Base-by-base conservation (phyloP, 139 green algal species). In the Parachlorella kessleri region DNA sequence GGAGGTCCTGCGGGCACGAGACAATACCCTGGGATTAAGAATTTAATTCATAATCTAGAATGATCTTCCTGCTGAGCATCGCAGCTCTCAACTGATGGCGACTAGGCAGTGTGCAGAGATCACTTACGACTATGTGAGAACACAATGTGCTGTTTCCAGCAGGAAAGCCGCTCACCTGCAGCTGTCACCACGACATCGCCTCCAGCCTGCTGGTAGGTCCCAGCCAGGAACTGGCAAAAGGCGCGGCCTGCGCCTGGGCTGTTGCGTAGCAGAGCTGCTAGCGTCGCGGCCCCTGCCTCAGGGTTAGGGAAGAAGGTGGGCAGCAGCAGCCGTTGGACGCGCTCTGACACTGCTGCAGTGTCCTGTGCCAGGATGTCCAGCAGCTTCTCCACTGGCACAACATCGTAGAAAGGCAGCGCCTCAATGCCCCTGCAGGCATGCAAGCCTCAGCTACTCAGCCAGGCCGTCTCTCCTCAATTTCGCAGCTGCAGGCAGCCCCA, bases 291-390 rank as follows among this genome's bases (percentile, higher is more conserved):
- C 18, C 87, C 89, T 42, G 89, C 82, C 37, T 89, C 70, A 2
- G 84, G 68, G 37, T 78, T 80, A 26, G 91, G 89, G 72, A 92
- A 91, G 81, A 89, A 94, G 83, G 73, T 88, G 39, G 91, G 89
- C 75, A 93, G 79, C 76, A 94, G 84, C 30, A 96, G 84, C 33
- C 72, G 73, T 55, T 92, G 82, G 26, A 96, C 81, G 24, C 69
- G 77, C 41, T 70, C 38, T 36, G 59, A 75, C 23, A 90, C 81
- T 1, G 32, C 74, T 2, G 83, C 39, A 2, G 55, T 55, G 41
- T 92, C 86, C 4, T 30, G 23, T 2, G 67, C 83, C 80, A 95
- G 75, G 18, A 83, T 82, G 10, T 88, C 85, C 66, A 95, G 84
- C 74, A 95, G 84, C 39, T 76, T 42, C 24, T 90, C 83, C 40